Conservation (phyloP, 495 filamentous ascomycete species). For the Xylaria flabelliformis region DNA sequence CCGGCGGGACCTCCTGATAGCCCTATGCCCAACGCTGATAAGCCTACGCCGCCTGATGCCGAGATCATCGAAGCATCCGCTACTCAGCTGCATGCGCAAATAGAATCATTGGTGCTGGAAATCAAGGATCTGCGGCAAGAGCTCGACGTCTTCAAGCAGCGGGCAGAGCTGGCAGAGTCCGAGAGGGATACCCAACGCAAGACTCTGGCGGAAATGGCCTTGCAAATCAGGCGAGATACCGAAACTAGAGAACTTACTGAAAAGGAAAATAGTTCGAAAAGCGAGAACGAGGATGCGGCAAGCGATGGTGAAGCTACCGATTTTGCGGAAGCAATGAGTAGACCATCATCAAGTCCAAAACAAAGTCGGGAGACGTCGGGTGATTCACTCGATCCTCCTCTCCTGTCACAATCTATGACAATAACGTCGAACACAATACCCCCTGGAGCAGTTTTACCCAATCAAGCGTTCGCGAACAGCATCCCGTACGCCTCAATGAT, state of each 20-base stretch:
- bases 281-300: slow-evolving; percentile 24
- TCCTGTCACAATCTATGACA: slow-evolving; percentile 49
- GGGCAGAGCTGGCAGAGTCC: slow-evolving; percentile 80
- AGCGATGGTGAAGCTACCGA: slow-evolving; percentile 32
- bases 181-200: slow-evolving; percentile 71
- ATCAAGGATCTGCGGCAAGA: slow-evolving; percentile 83
- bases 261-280: slow-evolving; percentile 7
- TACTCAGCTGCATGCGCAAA: slow-evolving; percentile 68
- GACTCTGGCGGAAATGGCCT: slow-evolving; percentile 87
- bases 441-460: slow-evolving; percentile 35
- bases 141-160: slow-evolving; percentile 75
- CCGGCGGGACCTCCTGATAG: neutral
- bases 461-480: slow-evolving; percentile 62
- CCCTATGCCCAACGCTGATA: slow-evolving; percentile 34
- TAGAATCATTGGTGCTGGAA: slow-evolving; percentile 81
- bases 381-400: slow-evolving; percentile 37
- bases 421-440: slow-evolving; percentile 45
- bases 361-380: slow-evolving; percentile 22
- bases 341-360: slow-evolving; percentile 31
- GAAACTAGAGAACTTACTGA: slow-evolving; percentile 63
- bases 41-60: slow-evolving; percentile 46
- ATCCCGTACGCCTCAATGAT: slow-evolving; percentile 87
- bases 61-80: slow-evolving; percentile 52
- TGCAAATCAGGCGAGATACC: slow-evolving; percentile 75
- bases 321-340: slow-evolving; percentile 30